These are phyloP conservation scores for Boletus insuetus DNA, from an alignment of 768 basidiomycete genomes.

Conservation along the genomic window DNA sequence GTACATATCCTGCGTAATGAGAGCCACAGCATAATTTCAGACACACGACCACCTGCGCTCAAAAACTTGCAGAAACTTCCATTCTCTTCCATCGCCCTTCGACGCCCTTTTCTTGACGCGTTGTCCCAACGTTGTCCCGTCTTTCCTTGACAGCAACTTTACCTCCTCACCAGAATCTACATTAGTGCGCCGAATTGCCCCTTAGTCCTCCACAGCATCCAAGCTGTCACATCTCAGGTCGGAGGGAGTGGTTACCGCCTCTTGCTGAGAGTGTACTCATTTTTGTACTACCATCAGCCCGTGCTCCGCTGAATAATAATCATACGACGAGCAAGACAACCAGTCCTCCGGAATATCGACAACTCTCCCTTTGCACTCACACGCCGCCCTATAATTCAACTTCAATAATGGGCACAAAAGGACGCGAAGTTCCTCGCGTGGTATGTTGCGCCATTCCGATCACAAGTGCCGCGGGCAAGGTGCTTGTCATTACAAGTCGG, in stretches of 20 bases:
- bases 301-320: constrained; percentile 2
- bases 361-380: neutral
- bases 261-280: constrained; percentile 2
- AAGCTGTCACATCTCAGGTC: constrained; percentile 6
- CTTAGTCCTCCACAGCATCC: constrained; percentile 6
- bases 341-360: neutral
- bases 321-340: neutral
- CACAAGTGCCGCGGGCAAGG: constrained; percentile 65
- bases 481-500: constrained; percentile 81
- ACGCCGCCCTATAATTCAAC: constrained; percentile 4
- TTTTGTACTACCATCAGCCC: constrained; percentile 4
- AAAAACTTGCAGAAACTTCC: constrained; percentile 20
- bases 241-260: neutral
- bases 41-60: constrained; percentile 35
- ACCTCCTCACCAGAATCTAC: neutral
- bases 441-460: constrained; percentile 92
- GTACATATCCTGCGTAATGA: constrained; percentile 20
- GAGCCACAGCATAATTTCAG: constrained; percentile 34
- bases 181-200: constrained; percentile 13
- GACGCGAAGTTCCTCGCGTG: constrained; percentile 75
- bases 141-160: constrained; percentile 9
- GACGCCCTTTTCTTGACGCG: constrained; percentile 6
- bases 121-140: neutral
- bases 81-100: constrained; percentile 10
- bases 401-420: constrained; percentile 56